These are phyloP conservation scores for Cucurbita maxima DNA, from an alignment of 306 rosid genomes.

Conservation along the genomic window DNA sequence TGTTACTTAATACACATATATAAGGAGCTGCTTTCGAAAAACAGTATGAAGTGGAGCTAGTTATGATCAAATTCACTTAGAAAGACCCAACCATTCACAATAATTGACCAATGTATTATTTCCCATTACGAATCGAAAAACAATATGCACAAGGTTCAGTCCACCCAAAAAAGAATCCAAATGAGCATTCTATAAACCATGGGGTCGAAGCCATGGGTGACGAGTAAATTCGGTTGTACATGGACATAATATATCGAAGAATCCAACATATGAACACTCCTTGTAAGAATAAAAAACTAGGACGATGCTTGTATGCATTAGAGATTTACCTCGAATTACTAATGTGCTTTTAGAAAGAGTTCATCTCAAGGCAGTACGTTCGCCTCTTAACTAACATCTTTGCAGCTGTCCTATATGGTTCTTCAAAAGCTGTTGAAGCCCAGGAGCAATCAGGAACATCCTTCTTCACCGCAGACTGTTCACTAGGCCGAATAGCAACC, in stretches of 20 bases:
- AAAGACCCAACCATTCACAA: neutral
- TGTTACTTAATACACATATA: neutral
- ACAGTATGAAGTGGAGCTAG: neutral
- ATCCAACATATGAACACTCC: no score
- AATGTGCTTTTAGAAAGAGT: conserved; percentile 55
- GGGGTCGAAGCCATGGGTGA: neutral
- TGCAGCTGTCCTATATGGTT: conserved; percentile 81
- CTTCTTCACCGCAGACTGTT: conserved; percentile 43
- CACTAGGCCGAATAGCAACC: conserved; percentile 84
- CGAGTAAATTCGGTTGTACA: neutral
- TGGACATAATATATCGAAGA: neutral
- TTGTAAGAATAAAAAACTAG: neutral
- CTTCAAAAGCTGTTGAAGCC: conserved; percentile 88
- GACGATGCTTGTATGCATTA: neutral
- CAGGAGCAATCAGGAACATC: conserved; percentile 74
- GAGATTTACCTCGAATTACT: conserved; percentile 22
- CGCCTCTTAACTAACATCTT: conserved; percentile 86
- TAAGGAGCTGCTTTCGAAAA: neutral
- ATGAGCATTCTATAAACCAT: neutral
- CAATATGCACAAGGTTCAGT: neutral
- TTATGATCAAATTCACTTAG: neutral
- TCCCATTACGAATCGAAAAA: neutral
- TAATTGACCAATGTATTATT: neutral
- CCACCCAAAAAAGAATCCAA: neutral
- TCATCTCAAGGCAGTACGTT: conserved; percentile 98